A percentile compares a stretch with the other conserved stretches of the same genome.
phyloP scores from a whole-genome alignment of 352 stramenopile species.

The Aphanomyces stellatus region DNA sequence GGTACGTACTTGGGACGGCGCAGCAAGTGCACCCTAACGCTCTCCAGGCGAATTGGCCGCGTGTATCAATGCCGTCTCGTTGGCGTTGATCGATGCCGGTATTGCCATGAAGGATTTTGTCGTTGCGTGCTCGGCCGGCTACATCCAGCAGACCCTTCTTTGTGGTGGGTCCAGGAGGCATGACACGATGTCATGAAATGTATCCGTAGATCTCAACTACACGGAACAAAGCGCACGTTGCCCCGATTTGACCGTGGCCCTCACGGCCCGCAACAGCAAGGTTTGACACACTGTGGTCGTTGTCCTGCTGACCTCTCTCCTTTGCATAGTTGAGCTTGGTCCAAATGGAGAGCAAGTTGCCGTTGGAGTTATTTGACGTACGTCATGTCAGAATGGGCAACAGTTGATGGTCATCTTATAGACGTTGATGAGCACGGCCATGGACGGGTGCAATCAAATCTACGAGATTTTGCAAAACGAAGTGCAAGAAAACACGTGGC shows the following conservation, averaged over 20 bases:
- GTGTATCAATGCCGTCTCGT: constrained; percentile 85
- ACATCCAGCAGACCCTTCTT: constrained; percentile 83
- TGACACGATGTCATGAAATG: no score
- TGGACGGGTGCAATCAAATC: constrained; percentile 76
- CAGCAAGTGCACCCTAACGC: constrained; percentile 7
- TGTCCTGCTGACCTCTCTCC: background rate
- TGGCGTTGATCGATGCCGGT: constrained; percentile 86
- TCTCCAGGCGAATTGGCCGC: constrained; percentile 54
- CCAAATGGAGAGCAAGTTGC: constrained; percentile 87
- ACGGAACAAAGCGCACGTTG: constrained; percentile 80
- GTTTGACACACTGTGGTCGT: background rate
- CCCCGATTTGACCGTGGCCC: constrained; percentile 78
- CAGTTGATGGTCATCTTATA: background rate
- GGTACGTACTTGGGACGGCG: constrained; percentile 26
- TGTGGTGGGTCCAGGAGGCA: no score
- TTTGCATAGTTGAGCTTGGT: constrained; percentile 65
- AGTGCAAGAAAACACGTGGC: constrained; percentile 80
- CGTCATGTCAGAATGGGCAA: background rate
- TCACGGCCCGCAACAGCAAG: constrained; percentile 82
- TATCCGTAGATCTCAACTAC: constrained; percentile 79
- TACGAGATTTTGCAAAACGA: constrained; percentile 78
- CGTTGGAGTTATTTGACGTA: constrained; percentile 79
- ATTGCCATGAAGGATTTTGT: constrained; percentile 90
- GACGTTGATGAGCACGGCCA: constrained; percentile 68
- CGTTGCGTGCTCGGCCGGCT: constrained; percentile 79